These are phyloP conservation scores for Cutaneotrichosporon spelunceum DNA, from an alignment of 1,284 basidiomycete genomes.

Conservation along the genomic window DNA sequence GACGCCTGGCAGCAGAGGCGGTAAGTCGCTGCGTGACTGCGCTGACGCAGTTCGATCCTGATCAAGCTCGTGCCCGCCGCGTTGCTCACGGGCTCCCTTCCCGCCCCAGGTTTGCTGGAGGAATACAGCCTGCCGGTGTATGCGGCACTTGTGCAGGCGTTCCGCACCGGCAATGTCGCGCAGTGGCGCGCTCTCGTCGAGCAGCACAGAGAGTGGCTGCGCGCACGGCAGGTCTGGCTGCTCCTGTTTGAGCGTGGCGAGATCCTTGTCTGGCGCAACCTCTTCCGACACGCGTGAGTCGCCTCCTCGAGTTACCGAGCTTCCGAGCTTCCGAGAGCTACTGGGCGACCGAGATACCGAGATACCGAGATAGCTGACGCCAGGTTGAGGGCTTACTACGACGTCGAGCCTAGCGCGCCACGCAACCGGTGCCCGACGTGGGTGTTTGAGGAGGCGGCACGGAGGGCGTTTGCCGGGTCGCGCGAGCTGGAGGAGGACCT, in stretches of 20 bases:
- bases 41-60: conserved; percentile 46
- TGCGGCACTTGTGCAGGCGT: conserved; percentile 45
- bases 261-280: conserved; percentile 52
- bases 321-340: no score
- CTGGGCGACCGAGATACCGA: no score
- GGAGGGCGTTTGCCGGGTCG: conserved; percentile 33
- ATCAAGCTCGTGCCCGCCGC: conserved; percentile 50
- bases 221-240: conserved; percentile 48
- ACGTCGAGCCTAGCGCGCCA: conserved; percentile 23
- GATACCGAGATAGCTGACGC: conserved; percentile 7
- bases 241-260: conserved; percentile 52
- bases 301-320: no score
- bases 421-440: conserved; percentile 41
- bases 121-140: conserved; percentile 46
- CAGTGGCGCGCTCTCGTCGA: conserved; percentile 44
- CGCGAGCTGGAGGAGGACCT: conserved; percentile 47
- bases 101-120: conserved; percentile 32
- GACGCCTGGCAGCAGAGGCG: conserved; percentile 35
- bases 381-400: conserved; percentile 39
- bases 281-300: conserved; percentile 50
- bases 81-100: conserved; percentile 48
- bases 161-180: conserved; percentile 44
- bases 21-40: conserved; percentile 20
- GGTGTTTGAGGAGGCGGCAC: conserved; percentile 36
- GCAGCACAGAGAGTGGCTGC: conserved; percentile 46